Evolutionary conservation across 352 stramenopile species (phyloP).

Genomic region (Phytophthora ramorum): DNA sequence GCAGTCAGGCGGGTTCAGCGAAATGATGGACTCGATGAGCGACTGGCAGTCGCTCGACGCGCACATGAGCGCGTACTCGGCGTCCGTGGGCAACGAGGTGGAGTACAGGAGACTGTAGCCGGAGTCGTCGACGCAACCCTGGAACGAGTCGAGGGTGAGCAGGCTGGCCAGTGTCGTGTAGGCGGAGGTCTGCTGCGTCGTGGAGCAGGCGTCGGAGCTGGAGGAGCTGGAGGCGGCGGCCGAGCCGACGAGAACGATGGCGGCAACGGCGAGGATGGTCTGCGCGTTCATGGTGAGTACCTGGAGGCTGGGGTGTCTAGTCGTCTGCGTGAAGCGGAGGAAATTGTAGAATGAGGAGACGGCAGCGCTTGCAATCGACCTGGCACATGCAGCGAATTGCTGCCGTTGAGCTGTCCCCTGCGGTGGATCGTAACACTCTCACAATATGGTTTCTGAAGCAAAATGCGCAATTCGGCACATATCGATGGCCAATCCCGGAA

Average conservation of each 20-base stretch:
- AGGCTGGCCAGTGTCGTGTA: constrained; percentile 37
- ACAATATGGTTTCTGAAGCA: neutral
- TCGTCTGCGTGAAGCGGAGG: constrained; percentile 2
- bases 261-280: constrained; percentile 17
- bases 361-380: neutral
- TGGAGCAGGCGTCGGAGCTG: constrained; percentile 10
- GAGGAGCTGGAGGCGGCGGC: constrained; percentile 13
- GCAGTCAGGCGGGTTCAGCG: constrained; percentile 35
- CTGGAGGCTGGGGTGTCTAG: constrained; percentile 7
- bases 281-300: constrained; percentile 29
- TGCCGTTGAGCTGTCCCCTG: too few relatives aligned
- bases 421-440: too few relatives aligned
- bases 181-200: constrained; percentile 19
- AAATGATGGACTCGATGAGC: constrained; percentile 32
- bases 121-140: constrained; percentile 32
- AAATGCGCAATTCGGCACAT: too few relatives aligned
- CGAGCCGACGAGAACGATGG: constrained; percentile 16
- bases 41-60: constrained; percentile 29
- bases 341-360: constrained; percentile 5
- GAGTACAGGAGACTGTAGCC: constrained; percentile 42
- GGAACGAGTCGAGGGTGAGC: constrained; percentile 28
- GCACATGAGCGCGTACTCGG: constrained; percentile 39
- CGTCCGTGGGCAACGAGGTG: constrained; percentile 35
- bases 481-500: too few relatives aligned
- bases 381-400: neutral